Conservation (phyloP, 495 filamentous ascomycete species). For the Podospora conica region DNA sequence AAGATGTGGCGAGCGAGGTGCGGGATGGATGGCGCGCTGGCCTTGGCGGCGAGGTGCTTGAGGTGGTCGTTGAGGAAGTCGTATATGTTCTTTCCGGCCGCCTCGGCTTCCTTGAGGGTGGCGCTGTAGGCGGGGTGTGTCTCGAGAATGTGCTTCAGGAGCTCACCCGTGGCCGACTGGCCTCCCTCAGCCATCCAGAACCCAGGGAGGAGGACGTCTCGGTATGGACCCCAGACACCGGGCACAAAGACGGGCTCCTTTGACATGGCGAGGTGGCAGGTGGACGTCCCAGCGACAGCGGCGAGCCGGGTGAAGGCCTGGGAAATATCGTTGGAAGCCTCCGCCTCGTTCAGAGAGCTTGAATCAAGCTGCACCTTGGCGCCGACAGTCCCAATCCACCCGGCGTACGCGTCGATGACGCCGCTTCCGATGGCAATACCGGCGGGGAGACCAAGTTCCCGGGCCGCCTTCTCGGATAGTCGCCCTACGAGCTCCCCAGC, state of each 20-base stretch:
- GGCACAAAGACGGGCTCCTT: constrained; percentile 82
- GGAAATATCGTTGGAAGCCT: constrained; percentile 66
- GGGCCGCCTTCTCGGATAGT: constrained; percentile 74
- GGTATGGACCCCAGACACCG: constrained; percentile 95
- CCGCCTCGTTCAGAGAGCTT: constrained; percentile 52
- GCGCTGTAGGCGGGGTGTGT: constrained; percentile 84
- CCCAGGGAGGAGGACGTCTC: constrained; percentile 82
- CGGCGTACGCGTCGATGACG: constrained; percentile 97
- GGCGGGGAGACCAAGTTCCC: constrained; percentile 74
- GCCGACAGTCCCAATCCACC: constrained; percentile 98
- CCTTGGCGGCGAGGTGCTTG: constrained; percentile 60
- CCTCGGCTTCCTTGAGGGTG: constrained; percentile 63
- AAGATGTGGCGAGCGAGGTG: constrained; percentile 89
- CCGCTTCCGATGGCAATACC: constrained; percentile 91
- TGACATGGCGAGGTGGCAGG: constrained; percentile 95
- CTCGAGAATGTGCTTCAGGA: constrained; percentile 88
- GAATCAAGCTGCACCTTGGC: constrained; percentile 71
- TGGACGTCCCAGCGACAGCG: constrained; percentile 94
- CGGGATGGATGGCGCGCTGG: constrained; percentile 66
- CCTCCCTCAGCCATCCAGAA: constrained; percentile 97
- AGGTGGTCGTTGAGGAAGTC: constrained; percentile 91
- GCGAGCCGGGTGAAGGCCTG: constrained; percentile 94
- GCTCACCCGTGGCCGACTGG: constrained; percentile 89
- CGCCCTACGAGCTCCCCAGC: constrained; percentile 85
- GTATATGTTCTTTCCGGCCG: constrained; percentile 78